These are phyloP conservation scores for Epichloe uncinata DNA, from an alignment of 2,329 filamentous ascomycete species.

Conservation along the genomic window DNA sequence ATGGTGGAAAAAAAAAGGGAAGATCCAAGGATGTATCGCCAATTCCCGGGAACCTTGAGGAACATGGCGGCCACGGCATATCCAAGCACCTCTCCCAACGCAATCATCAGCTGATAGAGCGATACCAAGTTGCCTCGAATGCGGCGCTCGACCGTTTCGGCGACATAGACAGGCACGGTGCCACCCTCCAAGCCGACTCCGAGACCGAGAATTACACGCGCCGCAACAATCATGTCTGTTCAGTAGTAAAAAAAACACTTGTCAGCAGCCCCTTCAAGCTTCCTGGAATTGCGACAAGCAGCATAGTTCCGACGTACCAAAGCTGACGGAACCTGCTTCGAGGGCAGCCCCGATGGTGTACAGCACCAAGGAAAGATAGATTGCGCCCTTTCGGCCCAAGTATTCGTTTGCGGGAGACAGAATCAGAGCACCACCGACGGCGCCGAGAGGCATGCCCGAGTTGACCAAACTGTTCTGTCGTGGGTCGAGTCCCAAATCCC, in stretches of 20 bases:
- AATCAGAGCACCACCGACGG: constrained; percentile 56
- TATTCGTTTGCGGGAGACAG: constrained; percentile 55
- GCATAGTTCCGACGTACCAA: constrained; percentile 24
- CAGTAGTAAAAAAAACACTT: not conserved
- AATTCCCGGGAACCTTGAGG: constrained; percentile 53
- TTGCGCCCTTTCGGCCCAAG: constrained; percentile 53
- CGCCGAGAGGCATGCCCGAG: constrained; percentile 57
- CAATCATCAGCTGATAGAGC: constrained; percentile 65
- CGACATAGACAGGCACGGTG: constrained; percentile 62
- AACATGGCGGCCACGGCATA: constrained; percentile 64
- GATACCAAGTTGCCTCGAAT: constrained; percentile 61
- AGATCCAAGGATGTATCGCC: constrained; percentile 61
- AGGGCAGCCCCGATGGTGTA: constrained; percentile 59
- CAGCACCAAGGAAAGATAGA: constrained; percentile 54
- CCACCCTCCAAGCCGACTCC: constrained; percentile 63
- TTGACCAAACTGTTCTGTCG: constrained; percentile 53
- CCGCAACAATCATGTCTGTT: constrained; percentile 51
- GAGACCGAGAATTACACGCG: constrained; percentile 54
- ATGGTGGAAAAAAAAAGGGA: constrained; percentile 51
- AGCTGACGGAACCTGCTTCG: constrained; percentile 54
- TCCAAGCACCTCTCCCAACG: constrained; percentile 58
- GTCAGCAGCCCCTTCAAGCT: not conserved
- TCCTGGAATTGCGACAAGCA: not conserved
- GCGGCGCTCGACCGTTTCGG: constrained; percentile 54
- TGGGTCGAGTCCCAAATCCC: constrained; percentile 39